A percentile compares a stretch with the other conserved stretches of the same genome.
These are phyloP conservation scores for Penicillium sp. DNA, from an alignment of 2,329 filamentous ascomycete genomes.

Conservation along the genomic window DNA sequence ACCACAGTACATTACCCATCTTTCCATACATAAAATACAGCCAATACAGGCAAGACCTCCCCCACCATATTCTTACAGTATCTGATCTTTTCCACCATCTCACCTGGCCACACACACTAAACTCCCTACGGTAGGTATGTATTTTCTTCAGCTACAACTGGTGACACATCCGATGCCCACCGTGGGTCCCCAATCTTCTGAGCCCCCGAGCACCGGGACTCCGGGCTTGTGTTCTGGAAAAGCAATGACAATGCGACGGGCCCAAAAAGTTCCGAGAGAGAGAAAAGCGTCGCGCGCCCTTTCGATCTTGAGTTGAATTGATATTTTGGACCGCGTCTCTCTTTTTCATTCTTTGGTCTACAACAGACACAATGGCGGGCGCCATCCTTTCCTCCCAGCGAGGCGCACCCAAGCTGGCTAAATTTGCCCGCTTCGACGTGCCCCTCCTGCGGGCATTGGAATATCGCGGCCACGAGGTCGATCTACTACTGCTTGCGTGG, in stretches of 20 bases:
- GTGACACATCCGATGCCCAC: slow-evolving; percentile 6
- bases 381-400: slow-evolving; percentile 9
- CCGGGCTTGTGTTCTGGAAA: slow-evolving; percentile 6
- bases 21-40: not conserved
- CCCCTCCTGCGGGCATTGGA: slow-evolving; percentile 6
- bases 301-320: not conserved
- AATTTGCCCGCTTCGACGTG: slow-evolving; percentile 12
- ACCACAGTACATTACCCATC: too few relatives aligned
- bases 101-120: not conserved
- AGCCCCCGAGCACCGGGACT: not conserved
- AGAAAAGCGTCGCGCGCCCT: not conserved
- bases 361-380: slow-evolving; percentile 7
- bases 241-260: slow-evolving; percentile 6
- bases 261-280: not conserved
- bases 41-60: too few relatives aligned
- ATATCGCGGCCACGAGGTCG: slow-evolving; percentile 8
- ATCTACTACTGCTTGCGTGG: slow-evolving; percentile 12
- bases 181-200: not conserved
- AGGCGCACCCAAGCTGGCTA: slow-evolving; percentile 12
- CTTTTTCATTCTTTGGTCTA: slow-evolving; percentile 3
- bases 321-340: not conserved
- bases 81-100: not conserved
- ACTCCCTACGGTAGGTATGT: not conserved
- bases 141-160: slow-evolving; percentile 1
- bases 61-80: too few relatives aligned